Evolutionary conservation across 208 protist genomes (phyloP).

Genomic region (Angomonas ambiguus): DNA sequence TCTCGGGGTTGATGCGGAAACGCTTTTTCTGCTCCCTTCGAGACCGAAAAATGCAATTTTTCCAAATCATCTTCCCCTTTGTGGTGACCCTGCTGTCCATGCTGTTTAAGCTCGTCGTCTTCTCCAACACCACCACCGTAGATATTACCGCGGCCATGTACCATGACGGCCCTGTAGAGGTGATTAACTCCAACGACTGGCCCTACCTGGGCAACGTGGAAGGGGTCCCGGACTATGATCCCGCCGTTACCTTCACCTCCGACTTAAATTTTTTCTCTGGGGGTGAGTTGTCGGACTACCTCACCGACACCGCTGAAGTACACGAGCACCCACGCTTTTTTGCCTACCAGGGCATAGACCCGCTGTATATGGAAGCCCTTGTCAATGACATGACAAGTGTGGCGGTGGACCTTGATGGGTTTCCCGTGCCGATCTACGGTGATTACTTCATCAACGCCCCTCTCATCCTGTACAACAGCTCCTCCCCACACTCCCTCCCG

Average conservation of each 20-base stretch:
- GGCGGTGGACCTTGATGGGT: not conserved
- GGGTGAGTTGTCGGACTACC: conserved; percentile 8
- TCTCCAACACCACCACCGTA: not conserved
- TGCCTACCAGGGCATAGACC: conserved; percentile 14
- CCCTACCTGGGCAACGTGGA: not conserved
- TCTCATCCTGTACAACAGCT: conserved; percentile 8
- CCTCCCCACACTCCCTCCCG: not conserved
- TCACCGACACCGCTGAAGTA: conserved; percentile 16
- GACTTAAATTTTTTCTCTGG: conserved; percentile 3
- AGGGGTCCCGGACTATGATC: not conserved
- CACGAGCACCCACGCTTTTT: conserved; percentile 11
- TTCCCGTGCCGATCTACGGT: not conserved
- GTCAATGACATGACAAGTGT: not conserved
- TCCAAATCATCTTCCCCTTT: conserved; percentile 67
- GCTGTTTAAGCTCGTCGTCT: conserved; percentile 41
- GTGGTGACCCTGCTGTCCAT: conserved; percentile 59
- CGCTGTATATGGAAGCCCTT: not conserved
- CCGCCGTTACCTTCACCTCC: not conserved
- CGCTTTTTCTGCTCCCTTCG: conserved; percentile 53
- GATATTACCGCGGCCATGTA: conserved; percentile 8
- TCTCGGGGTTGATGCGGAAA: conserved; percentile 46
- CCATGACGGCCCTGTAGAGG: not conserved
- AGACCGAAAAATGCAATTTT: conserved; percentile 52
- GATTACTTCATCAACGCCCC: not conserved
- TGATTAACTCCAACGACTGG: not conserved